Conservation (phyloP, 1,139 yeast genomes). For the Hansenula anomala region DNA sequence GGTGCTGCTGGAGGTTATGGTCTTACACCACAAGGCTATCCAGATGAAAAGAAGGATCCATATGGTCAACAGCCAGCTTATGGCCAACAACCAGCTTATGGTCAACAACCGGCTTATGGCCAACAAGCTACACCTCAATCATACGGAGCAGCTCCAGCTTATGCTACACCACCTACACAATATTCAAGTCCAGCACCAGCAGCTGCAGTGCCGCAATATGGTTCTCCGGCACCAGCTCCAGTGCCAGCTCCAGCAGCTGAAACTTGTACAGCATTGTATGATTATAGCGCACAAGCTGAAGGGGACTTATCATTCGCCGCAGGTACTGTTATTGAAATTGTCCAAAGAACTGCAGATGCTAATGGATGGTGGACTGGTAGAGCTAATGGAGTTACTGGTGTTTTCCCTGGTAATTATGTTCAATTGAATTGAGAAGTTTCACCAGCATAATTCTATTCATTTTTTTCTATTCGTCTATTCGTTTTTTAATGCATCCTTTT, state of each 20-base stretch:
- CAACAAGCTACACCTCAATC: constrained; percentile 24
- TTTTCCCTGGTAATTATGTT: constrained; percentile 95
- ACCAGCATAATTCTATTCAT: too few species aligned
- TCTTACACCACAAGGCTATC: too few species aligned
- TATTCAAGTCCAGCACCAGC: constrained; percentile 11
- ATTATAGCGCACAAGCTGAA: constrained; percentile 77
- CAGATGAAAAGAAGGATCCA: constrained; percentile 5
- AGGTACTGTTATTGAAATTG: constrained; percentile 79
- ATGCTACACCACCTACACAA: constrained; percentile 13
- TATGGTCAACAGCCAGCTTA: constrained; percentile 8
- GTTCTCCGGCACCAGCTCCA: not conserved
- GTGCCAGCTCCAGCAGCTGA: constrained; percentile 36
- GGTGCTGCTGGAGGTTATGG: not conserved
- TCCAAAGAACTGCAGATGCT: constrained; percentile 75
- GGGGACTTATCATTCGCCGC: constrained; percentile 88
- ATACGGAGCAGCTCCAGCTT: constrained; percentile 18
- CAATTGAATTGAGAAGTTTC: constrained; percentile 56
- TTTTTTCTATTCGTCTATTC: not conserved
- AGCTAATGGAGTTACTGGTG: constrained; percentile 80
- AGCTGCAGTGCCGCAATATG: constrained; percentile 2
- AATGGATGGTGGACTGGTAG: constrained; percentile 99
- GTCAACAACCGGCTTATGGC: constrained; percentile 18
- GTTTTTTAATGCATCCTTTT: not conserved
- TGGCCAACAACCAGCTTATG: constrained; percentile 10
- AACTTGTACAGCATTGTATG: constrained; percentile 72